Conservation (phyloP, 1,284 basidiomycete species). For the Cryptococcus sp. region DNA sequence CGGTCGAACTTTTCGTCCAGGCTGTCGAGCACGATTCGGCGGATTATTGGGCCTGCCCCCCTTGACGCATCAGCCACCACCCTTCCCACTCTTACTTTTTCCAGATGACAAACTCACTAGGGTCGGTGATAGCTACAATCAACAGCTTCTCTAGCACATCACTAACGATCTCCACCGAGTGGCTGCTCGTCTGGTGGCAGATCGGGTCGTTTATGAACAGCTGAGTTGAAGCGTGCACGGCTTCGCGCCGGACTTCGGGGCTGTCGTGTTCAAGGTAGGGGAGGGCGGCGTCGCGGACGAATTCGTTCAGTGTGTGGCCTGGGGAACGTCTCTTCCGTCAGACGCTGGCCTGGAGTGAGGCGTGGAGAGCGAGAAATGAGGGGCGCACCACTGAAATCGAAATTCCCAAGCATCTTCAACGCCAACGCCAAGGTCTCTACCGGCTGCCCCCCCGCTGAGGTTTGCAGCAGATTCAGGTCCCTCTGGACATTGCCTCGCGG, state of each 20-base stretch:
- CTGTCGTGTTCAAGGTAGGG: constrained; percentile 94
- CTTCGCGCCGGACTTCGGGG: constrained; percentile 81
- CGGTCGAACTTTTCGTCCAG: constrained; percentile 95
- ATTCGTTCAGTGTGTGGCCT: constrained; percentile 94
- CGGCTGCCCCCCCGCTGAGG: constrained; percentile 54
- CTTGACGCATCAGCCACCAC: not conserved
- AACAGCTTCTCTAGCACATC: constrained; percentile 96
- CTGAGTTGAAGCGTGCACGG: constrained; percentile 87
- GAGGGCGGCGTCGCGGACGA: constrained; percentile 86
- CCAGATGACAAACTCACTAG: constrained; percentile 57
- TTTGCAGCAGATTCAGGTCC: constrained; percentile 62
- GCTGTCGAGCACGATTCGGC: constrained; percentile 81
- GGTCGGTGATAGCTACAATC: constrained; percentile 95
- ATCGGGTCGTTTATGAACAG: constrained; percentile 94
- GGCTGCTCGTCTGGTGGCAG: constrained; percentile 91
- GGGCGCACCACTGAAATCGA: constrained; percentile 82
- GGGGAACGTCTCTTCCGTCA: too few species aligned
- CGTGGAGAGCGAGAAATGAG: not conserved
- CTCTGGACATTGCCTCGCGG: constrained; percentile 53
- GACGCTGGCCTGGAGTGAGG: not conserved
- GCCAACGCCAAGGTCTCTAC: constrained; percentile 81
- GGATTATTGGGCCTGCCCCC: constrained; percentile 70
- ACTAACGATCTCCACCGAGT: constrained; percentile 96
- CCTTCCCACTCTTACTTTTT: not conserved
- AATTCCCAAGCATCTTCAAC: constrained; percentile 80